These are phyloP conservation scores for Cercospora sp. DNA, from an alignment of 2,329 filamentous ascomycete genomes.

Conservation along the genomic window DNA sequence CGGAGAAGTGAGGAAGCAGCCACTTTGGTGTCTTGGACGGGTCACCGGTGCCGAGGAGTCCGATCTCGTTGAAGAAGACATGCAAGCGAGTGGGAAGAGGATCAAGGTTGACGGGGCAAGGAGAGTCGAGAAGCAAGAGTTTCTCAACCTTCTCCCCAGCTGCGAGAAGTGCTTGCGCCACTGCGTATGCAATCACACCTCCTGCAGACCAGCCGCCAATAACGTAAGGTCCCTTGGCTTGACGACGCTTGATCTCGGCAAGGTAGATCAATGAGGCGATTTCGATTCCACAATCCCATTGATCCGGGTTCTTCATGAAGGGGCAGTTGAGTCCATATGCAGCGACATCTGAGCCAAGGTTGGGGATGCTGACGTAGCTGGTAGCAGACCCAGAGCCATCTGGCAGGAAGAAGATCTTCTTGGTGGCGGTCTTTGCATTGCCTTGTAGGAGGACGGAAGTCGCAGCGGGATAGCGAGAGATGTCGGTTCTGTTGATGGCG, in stretches of 20 bases:
- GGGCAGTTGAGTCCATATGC: conserved; percentile 65
- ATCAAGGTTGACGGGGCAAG: conserved; percentile 54
- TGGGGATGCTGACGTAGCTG: conserved; percentile 64
- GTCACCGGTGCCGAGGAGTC: conserved; percentile 65
- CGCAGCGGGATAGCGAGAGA: conserved; percentile 49
- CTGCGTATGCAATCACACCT: conserved; percentile 57
- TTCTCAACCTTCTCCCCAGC: conserved; percentile 52
- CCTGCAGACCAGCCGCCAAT: conserved; percentile 58
- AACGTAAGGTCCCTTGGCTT: conserved; percentile 62
- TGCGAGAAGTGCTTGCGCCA: conserved; percentile 51
- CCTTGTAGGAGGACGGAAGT: conserved; percentile 60
- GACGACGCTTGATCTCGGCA: conserved; percentile 68
- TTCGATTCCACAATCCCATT: conserved; percentile 65
- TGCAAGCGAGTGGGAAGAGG: conserved; percentile 59
- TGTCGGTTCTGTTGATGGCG: conserved; percentile 41
- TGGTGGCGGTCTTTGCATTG: conserved; percentile 56
- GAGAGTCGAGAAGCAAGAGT: conserved; percentile 56
- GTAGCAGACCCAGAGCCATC: conserved; percentile 62
- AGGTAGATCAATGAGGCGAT: conserved; percentile 66
- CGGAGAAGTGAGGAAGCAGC: conserved; percentile 72
- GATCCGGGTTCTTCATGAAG: conserved; percentile 68
- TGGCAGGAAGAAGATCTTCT: conserved; percentile 56
- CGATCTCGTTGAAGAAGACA: conserved; percentile 71
- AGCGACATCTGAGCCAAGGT: conserved; percentile 53
- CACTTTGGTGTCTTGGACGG: conserved; percentile 65